Conservation (phyloP, 1,284 basidiomycete genomes). For the Trichosporon ovoides region DNA sequence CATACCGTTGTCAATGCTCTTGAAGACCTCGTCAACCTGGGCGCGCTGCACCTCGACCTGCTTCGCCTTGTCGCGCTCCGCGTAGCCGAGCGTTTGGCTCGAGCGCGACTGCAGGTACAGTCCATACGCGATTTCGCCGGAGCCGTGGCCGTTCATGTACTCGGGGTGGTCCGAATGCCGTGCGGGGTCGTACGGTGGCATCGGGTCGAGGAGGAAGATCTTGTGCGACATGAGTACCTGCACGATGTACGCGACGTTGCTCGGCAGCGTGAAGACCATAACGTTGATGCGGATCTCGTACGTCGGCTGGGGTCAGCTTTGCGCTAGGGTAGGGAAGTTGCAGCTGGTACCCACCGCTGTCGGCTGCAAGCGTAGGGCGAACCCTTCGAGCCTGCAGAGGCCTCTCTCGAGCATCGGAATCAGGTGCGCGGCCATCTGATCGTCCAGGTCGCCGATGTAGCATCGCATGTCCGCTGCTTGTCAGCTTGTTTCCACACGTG, state of each 20-base stretch:
- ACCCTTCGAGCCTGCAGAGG: slow-evolving; percentile 73
- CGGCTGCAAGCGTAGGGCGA: slow-evolving; percentile 45
- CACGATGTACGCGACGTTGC: slow-evolving; percentile 76
- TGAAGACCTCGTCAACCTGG: slow-evolving; percentile 91
- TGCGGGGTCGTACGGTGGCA: slow-evolving; percentile 53
- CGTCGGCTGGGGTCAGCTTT: slow-evolving; percentile 21
- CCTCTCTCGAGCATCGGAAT: slow-evolving; percentile 76
- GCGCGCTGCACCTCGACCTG: slow-evolving; percentile 85
- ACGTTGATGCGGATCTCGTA: slow-evolving; percentile 62
- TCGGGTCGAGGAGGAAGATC: slow-evolving; percentile 75
- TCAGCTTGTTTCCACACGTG: slow-evolving; percentile 6
- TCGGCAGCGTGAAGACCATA: slow-evolving; percentile 85
- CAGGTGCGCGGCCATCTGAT: slow-evolving; percentile 67
- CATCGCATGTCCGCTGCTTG: slow-evolving; percentile 48
- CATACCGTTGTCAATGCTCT: slow-evolving; percentile 76
- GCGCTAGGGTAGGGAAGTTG: background rate
- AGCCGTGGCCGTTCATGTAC: slow-evolving; percentile 82
- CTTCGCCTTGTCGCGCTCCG: slow-evolving; percentile 58
- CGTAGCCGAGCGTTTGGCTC: slow-evolving; percentile 20
- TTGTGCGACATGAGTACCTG: slow-evolving; percentile 63
- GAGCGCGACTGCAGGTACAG: slow-evolving; percentile 17
- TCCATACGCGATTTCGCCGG: slow-evolving; percentile 24
- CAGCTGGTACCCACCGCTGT: slow-evolving; percentile 40
- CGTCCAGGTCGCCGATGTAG: slow-evolving; percentile 78
- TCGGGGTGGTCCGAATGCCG: slow-evolving; percentile 58